Evolutionary conservation across 257 asterid genomes (phyloP), one percentile per base, ranked within the genome.

Genomic region (Avicennia marina): DNA sequence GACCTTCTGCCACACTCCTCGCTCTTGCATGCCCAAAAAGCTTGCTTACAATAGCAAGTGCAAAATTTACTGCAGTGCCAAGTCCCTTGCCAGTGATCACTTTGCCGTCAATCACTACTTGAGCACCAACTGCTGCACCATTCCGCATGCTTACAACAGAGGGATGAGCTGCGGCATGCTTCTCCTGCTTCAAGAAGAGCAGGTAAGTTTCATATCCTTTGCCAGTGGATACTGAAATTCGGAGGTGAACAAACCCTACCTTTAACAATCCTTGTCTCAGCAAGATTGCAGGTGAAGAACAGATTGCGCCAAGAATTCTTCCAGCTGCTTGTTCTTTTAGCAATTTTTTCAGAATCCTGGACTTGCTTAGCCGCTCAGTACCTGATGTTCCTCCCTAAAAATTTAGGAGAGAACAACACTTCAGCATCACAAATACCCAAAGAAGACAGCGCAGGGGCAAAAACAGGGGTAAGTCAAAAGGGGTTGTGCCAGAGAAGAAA

Each of bases 1-100:
- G 85, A 54, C 96, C 98, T 64, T 83, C 95, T 0, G 98, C 98
- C 62, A 91, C 96, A 48, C 98, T 88, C 79, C 94, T 85, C 3
- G 95, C 94, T 66, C 98, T 81, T 15, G 90, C 76, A 44, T 71
- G 71, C 65, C 98, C 94, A 43, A 87, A 91, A 60, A 91, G 78
- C 84, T 91, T 91, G 45, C 79, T 67, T 11, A 91, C 96, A 42
- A 88, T 73, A 55, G 84, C 79, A 67, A 91, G 82, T 36, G 85
- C 81, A 54, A 88, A 91, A 64, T 81, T 81, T 7, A 79, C 72
- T 25, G 94, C 66, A 31, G 79, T 76, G 29, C 87, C 51, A 60
- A 85, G 76, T 45, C 96, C 96, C 60, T 76, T 82, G 65, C 93
- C 64, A 11, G 96, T 85, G 78, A 91, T 83, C 59, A 90, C 64